Evolutionary conservation across 139 green algal genomes (phyloP).

Genomic region (Micractinium sp.): DNA sequence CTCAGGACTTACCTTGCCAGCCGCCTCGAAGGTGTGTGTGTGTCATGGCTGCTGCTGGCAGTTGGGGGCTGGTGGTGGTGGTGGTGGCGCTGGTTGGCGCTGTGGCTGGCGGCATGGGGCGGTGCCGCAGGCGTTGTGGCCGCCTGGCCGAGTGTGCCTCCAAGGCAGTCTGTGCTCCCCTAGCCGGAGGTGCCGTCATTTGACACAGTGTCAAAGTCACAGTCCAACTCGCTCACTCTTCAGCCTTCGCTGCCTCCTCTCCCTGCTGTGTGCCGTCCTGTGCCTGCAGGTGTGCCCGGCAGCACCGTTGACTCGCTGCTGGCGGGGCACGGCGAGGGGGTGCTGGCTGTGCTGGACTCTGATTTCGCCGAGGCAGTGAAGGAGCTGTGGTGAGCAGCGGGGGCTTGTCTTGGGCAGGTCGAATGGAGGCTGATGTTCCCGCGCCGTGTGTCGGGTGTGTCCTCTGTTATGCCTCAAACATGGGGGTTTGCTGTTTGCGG

Average conservation of each 20-base stretch:
- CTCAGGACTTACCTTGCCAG: background rate
- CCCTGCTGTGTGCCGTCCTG: background rate
- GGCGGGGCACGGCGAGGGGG: background rate
- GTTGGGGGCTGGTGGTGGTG: background rate
- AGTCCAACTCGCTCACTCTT: too few relatives aligned
- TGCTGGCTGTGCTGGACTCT: background rate
- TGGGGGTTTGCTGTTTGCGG: too few relatives aligned
- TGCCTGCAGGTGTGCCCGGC: background rate
- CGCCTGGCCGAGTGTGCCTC: too few relatives aligned
- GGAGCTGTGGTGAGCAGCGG: background rate
- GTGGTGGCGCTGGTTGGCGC: too few relatives aligned
- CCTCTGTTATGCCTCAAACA: too few relatives aligned
- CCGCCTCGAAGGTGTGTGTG: background rate
- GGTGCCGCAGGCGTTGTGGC: too few relatives aligned
- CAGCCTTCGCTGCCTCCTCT: too few relatives aligned
- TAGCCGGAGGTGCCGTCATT: too few relatives aligned
- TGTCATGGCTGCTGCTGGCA: background rate
- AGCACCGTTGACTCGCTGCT: background rate
- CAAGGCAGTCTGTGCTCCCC: too few relatives aligned
- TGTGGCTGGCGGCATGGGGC: too few relatives aligned
- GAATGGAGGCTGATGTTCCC: too few relatives aligned
- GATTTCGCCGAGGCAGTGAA: background rate
- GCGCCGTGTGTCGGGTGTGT: too few relatives aligned
- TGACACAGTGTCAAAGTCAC: background rate
- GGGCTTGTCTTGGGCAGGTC: background rate